phyloP scores from a whole-genome alignment of 2,329 filamentous ascomycete genomes.

The Drechslerella coelobrocha region DNA sequence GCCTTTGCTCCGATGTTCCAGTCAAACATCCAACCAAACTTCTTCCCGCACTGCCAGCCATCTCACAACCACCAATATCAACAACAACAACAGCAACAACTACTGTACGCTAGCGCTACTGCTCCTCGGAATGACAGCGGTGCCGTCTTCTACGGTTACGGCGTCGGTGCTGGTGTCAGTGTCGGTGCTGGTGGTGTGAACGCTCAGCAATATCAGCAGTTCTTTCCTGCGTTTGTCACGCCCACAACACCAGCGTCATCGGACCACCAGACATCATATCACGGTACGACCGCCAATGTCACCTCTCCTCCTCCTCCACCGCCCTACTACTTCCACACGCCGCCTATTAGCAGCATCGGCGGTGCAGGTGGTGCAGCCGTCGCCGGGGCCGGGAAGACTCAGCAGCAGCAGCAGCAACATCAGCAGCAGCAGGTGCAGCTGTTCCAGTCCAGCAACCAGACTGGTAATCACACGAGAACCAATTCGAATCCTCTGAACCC shows the following conservation, averaged over 20 bases:
- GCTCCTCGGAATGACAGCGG: constrained; percentile 11
- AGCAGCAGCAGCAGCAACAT: constrained; percentile 13
- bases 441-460: constrained; percentile 11
- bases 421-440: constrained; percentile 39
- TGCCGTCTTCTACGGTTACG: not conserved
- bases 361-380: constrained; percentile 44
- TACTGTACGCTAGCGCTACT: not conserved
- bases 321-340: constrained; percentile 44
- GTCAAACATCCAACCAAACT: constrained; percentile 26
- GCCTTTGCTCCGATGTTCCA: constrained; percentile 38
- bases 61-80: constrained; percentile 4
- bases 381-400: not conserved
- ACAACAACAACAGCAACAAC: constrained; percentile 2
- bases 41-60: constrained; percentile 39
- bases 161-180: constrained; percentile 7
- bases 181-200: not conserved
- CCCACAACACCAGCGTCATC: constrained; percentile 51
- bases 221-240: constrained; percentile 49
- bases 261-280: constrained; percentile 50
- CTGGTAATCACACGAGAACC: constrained; percentile 27
- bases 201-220: constrained; percentile 44
- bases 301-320: constrained; percentile 26
- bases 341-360: constrained; percentile 45
- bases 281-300: constrained; percentile 40
- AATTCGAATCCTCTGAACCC: constrained; percentile 17